phyloP scores from a whole-genome alignment of 345 rosid species.

The Aurinia saxatilis region DNA sequence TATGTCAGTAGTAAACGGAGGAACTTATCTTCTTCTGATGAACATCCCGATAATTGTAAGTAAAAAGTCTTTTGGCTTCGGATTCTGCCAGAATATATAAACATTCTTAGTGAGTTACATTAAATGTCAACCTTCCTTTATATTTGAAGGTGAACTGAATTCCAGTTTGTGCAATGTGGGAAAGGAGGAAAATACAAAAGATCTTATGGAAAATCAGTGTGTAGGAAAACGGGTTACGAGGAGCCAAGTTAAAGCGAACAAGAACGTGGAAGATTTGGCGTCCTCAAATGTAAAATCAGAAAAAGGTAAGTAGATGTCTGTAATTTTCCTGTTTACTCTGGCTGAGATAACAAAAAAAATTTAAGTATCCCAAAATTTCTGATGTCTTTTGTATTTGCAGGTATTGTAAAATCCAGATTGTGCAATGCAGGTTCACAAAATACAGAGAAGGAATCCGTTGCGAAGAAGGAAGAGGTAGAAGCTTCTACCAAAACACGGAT shows the following conservation, averaged over 20 bases:
- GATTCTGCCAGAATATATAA: not conserved
- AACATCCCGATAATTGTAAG: slow-evolving; percentile 15
- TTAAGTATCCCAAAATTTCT: not conserved
- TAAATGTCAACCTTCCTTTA: not conserved
- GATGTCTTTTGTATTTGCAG: not conserved
- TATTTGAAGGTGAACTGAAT: slow-evolving; percentile 8
- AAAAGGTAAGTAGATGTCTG: not conserved
- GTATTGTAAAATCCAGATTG: too few relatives aligned
- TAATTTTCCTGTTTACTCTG: not conserved
- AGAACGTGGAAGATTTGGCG: not conserved
- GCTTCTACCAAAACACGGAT: slow-evolving; percentile 29
- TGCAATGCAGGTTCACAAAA: too few relatives aligned
- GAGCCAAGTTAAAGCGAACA: slow-evolving; percentile 25
- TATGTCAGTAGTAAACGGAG: slow-evolving; percentile 4
- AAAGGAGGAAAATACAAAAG: not conserved
- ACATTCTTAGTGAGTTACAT: not conserved
- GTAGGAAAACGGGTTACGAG: slow-evolving; percentile 21
- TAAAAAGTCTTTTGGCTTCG: not conserved
- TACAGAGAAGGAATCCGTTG: slow-evolving; percentile 20
- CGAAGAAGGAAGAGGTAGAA: slow-evolving; percentile 25
- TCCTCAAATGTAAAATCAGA: slow-evolving; percentile 1
- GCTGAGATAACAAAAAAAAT: not conserved
- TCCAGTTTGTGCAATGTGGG: not conserved
- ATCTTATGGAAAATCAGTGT: not conserved
- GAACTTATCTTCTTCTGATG: slow-evolving; percentile 15